Percentiles rank a stretch among this genome's conserved stretches.
phyloP scores from a whole-genome alignment of 768 basidiomycete species.

The Xerocomellus intermedius region DNA sequence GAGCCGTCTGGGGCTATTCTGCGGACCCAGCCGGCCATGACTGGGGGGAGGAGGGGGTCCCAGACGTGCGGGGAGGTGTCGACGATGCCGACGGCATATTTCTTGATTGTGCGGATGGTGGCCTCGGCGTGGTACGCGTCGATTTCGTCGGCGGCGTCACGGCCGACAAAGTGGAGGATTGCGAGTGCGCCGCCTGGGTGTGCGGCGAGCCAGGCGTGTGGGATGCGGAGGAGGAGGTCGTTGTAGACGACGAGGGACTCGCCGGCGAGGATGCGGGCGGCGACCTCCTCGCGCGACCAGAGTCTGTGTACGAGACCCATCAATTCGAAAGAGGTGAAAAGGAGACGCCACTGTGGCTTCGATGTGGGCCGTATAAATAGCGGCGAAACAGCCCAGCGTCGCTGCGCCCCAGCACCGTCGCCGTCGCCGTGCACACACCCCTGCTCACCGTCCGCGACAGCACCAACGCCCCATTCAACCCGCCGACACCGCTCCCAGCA shows the following conservation, averaged over 20 bases:
- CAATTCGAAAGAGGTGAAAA: neutral
- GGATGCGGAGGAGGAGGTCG: slow-evolving; percentile 60
- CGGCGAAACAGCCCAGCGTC: neutral
- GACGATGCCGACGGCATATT: slow-evolving; percentile 70
- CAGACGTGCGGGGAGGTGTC: slow-evolving; percentile 52
- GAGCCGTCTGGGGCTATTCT: slow-evolving; percentile 45
- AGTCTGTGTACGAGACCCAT: slow-evolving; percentile 33
- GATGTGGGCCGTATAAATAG: slow-evolving; percentile 28
- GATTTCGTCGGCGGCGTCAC: slow-evolving; percentile 94
- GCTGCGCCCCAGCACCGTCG: neutral
- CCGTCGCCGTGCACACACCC: slow-evolving; percentile 2
- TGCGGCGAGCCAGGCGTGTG: slow-evolving; percentile 71
- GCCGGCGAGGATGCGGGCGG: slow-evolving; percentile 69
- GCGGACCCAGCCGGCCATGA: slow-evolving; percentile 81
- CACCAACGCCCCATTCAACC: slow-evolving; percentile 1
- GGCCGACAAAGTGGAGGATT: slow-evolving; percentile 91
- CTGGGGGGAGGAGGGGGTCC: slow-evolving; percentile 81
- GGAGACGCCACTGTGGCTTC: neutral
- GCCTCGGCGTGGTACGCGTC: slow-evolving; percentile 78
- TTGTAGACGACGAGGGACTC: slow-evolving; percentile 74
- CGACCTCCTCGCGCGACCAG: slow-evolving; percentile 58
- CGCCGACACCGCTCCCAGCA: neutral
- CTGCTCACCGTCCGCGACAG: slow-evolving; percentile 9
- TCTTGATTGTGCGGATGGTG: slow-evolving; percentile 29
- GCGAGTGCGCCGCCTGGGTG: slow-evolving; percentile 91